Evolutionary conservation across 2,329 filamentous ascomycete genomes (phyloP), one percentile per base, ranked within the genome.

Genomic region (Karstenula rhodostoma): DNA sequence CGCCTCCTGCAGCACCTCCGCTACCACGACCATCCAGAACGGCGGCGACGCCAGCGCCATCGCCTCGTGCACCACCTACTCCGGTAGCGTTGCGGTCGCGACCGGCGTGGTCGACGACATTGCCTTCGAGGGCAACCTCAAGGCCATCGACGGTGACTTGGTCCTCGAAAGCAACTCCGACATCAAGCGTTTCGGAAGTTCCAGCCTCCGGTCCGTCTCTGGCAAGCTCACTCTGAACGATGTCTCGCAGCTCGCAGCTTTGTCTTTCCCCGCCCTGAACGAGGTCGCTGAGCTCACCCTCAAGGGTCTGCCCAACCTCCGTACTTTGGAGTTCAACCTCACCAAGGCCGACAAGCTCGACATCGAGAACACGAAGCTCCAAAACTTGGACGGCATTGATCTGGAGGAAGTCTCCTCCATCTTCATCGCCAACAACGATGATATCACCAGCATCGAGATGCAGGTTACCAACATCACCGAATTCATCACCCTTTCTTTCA

Each of bases 361-460:
- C 69, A 94, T 99, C 77, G 86, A 88, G 80, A 95, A 99, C 84
- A 99, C 95, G 53, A 88, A 89, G 79, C 87, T 99, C 70, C 86
- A 83, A 77, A 88, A 86, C 67, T 86, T 99, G 61, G 84, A 89
- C 67, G 93, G 93, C 74, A 91, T 99, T 77, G 90, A 93, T 77
- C 85, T 98, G 66, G 80, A 87, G 65, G 85, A 85, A n/a, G 89
- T 93, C 57, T 85, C 87, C 59, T 84, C 82, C 67, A 87, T 99
- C 77, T 84, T 91, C 78, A 90, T 99, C 80, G 89, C 93, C 58
- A 85, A 87, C 60, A 84, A 83, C 67, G 86, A 98, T 76, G 84
- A 91, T 78, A 90, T 99, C 81, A 67, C 67, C 86, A 97, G 97
- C 89, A 91, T 96, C 82, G 86, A 87, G 75, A 91, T 93, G 79